A percentile compares a stretch with the other conserved stretches of the same genome.
These are phyloP conservation scores for Botrytis hyacinthi DNA, from an alignment of 2,329 filamentous ascomycete genomes.

Conservation along the genomic window DNA sequence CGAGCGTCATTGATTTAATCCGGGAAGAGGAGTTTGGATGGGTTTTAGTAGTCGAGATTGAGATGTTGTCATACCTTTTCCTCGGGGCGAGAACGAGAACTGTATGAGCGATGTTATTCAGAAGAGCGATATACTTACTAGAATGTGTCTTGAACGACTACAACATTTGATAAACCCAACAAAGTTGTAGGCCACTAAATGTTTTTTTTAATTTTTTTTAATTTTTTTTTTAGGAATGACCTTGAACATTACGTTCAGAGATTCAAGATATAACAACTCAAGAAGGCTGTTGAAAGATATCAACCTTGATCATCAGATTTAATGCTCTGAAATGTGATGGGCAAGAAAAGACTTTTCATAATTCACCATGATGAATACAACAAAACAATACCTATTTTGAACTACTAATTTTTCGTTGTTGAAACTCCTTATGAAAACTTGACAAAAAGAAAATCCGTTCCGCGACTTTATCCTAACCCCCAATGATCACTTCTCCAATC, in stretches of 20 bases:
- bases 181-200: neutral
- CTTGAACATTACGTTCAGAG: neutral
- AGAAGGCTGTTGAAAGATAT: neutral
- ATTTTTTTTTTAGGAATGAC: too few species aligned
- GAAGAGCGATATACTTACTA: neutral
- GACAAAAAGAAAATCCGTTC: neutral
- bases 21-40: too few species aligned
- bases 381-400: neutral
- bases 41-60: too few species aligned
- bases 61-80: too few species aligned
- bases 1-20: too few species aligned
- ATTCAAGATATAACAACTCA: neutral
- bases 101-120: neutral
- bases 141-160: neutral
- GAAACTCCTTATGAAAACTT: rapidly evolving
- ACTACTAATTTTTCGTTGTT: too few species aligned
- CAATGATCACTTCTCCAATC: neutral
- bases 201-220: too few species aligned
- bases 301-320: neutral
- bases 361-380: too few species aligned
- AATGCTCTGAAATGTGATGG: neutral
- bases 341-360: neutral
- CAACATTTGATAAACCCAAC: neutral
- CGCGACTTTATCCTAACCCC: neutral
- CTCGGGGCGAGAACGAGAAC: neutral